Percentiles rank a stretch among this genome's conserved stretches.
Evolutionary conservation across 192 early-diverging fungal species (phyloP).

Genomic region (Chytriomyces confervae): DNA sequence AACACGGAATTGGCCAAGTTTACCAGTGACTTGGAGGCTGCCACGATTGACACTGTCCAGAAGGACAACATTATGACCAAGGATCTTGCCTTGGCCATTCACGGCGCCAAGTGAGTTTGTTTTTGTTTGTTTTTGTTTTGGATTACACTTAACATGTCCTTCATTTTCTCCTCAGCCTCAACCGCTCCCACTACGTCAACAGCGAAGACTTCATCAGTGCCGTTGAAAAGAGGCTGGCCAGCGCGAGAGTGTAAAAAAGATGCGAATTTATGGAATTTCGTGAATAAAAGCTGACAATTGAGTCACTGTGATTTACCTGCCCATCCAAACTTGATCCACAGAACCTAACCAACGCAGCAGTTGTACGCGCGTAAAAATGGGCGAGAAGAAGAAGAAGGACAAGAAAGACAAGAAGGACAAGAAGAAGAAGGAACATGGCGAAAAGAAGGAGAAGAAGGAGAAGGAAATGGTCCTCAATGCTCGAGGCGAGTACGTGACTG

Average conservation of each 20-base stretch:
- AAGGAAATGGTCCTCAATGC: slow-evolving; percentile 56
- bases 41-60: slow-evolving; percentile 89
- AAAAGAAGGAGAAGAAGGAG: slow-evolving; percentile 46
- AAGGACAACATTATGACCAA: slow-evolving; percentile 92
- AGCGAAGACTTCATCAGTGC: slow-evolving; percentile 86
- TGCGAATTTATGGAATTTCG: no score
- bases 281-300: no score
- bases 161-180: slow-evolving; percentile 46
- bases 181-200: slow-evolving; percentile 85
- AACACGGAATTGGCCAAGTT: slow-evolving; percentile 77
- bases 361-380: not conserved
- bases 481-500: slow-evolving; percentile 55
- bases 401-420: slow-evolving; percentile 10
- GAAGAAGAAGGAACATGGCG: slow-evolving; percentile 25
- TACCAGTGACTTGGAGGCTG: slow-evolving; percentile 79
- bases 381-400: slow-evolving; percentile 33
- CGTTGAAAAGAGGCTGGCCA: slow-evolving; percentile 65
- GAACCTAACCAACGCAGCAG: no score
- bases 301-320: no score
- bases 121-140: slow-evolving; percentile 11
- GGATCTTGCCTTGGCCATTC: slow-evolving; percentile 94
- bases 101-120: slow-evolving; percentile 70
- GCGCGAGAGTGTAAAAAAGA: not conserved
- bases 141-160: not conserved
- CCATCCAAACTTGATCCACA: no score